phyloP scores from a whole-genome alignment of 2,329 filamentous ascomycete species.

The Phialophora verrucosa region DNA sequence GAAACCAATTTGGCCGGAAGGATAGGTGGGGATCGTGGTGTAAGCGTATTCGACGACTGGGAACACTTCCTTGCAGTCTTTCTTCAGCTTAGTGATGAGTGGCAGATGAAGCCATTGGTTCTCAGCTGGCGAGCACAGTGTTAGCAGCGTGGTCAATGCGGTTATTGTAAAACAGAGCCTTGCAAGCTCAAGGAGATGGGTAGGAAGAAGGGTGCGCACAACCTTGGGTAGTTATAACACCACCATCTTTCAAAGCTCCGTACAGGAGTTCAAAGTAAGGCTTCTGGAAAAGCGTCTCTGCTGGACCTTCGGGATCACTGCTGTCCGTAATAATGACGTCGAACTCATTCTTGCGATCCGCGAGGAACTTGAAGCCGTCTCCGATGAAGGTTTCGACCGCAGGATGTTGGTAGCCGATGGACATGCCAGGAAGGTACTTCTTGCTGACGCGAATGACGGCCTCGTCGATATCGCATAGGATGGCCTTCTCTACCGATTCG shows the following conservation, averaged over 20 bases:
- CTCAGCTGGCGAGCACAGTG: slow-evolving; percentile 68
- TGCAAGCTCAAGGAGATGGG: slow-evolving; percentile 26
- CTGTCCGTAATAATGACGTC: slow-evolving; percentile 99
- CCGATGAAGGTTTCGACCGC: slow-evolving; percentile 92
- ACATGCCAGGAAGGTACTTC: slow-evolving; percentile 95
- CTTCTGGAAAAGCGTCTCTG: slow-evolving; percentile 97
- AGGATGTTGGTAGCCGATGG: slow-evolving; percentile 89
- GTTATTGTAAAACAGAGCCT: slow-evolving; percentile 10
- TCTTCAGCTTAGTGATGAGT: slow-evolving; percentile 93
- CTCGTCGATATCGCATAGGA: slow-evolving; percentile 98
- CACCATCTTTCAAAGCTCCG: slow-evolving; percentile 88
- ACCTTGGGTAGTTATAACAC: slow-evolving; percentile 99
- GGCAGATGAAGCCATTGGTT: slow-evolving; percentile 99
- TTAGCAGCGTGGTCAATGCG: slow-evolving; percentile 25
- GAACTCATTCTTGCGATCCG: slow-evolving; percentile 95
- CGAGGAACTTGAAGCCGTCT: slow-evolving; percentile 98
- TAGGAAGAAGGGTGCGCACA: slow-evolving; percentile 78
- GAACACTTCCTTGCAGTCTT: slow-evolving; percentile 96
- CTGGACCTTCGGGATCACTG: slow-evolving; percentile 94
- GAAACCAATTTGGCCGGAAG: slow-evolving; percentile 98
- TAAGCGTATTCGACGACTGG: slow-evolving; percentile 97
- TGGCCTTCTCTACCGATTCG: slow-evolving; percentile 92
- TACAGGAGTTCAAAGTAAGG: slow-evolving; percentile 95
- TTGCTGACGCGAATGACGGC: slow-evolving; percentile 98
- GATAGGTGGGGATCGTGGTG: slow-evolving; percentile 98